Percentiles rank a stretch among this genome's conserved stretches.
These are phyloP conservation scores for Adansonia grandidieri DNA, from an alignment of 441 rosid species.

Conservation along the genomic window DNA sequence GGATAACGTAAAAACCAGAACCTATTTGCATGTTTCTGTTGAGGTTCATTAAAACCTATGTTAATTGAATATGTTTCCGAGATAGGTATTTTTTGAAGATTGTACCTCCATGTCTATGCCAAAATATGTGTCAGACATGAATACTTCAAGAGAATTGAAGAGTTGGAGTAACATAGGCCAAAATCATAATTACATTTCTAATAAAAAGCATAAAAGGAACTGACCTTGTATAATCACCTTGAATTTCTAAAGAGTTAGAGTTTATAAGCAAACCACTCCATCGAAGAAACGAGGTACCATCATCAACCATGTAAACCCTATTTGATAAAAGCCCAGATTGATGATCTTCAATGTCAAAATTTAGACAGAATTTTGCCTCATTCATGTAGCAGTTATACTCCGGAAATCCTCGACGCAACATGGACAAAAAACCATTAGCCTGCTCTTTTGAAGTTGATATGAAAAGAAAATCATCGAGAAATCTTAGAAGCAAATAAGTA, in stretches of 20 bases:
- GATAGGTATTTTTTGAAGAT: not conserved
- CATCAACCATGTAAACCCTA: slow-evolving; percentile 53
- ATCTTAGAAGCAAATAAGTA: slow-evolving; percentile 61
- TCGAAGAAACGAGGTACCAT: slow-evolving; percentile 58
- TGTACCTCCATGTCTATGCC: not conserved
- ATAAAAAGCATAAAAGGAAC: slow-evolving; percentile 25
- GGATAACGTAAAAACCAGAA: no score
- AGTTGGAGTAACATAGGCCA: not conserved
- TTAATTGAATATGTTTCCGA: not conserved
- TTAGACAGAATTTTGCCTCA: slow-evolving; percentile 61
- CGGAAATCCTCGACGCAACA: slow-evolving; percentile 61
- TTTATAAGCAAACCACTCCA: slow-evolving; percentile 94
- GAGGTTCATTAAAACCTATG: not conserved
- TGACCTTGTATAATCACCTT: slow-evolving; percentile 88
- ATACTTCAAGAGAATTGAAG: not conserved
- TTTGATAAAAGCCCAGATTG: slow-evolving; percentile 41
- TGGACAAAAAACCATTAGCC: slow-evolving; percentile 56
- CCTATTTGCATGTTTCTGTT: not conserved
- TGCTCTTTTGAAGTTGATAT: slow-evolving; percentile 81
- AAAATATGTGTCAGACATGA: not conserved
- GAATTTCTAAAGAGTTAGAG: slow-evolving; percentile 70
- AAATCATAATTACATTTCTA: not conserved
- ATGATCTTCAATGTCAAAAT: slow-evolving; percentile 52
- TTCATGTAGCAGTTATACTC: slow-evolving; percentile 90
- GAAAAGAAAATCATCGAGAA: slow-evolving; percentile 81